Conservation (phyloP, 1,284 basidiomycete species). For the Mycosarcoma maydis region DNA sequence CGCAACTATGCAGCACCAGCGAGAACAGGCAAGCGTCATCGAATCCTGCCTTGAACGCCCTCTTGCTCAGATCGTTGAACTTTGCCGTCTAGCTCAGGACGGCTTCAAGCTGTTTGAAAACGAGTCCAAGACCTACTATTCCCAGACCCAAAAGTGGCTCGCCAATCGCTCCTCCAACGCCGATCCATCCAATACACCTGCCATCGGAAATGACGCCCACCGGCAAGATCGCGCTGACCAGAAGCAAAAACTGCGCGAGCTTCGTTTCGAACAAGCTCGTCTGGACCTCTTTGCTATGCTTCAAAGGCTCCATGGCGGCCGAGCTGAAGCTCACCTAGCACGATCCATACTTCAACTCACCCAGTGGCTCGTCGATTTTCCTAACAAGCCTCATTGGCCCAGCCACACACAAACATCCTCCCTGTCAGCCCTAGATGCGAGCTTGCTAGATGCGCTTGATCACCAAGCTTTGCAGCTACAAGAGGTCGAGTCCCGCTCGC, state of each 20-base stretch:
- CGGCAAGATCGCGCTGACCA: constrained; percentile 50
- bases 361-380: constrained; percentile 30
- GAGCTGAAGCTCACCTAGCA: constrained; percentile 40
- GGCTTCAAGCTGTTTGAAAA: constrained; percentile 47
- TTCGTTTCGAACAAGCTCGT: constrained; percentile 49
- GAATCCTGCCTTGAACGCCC: constrained; percentile 43
- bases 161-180: constrained; percentile 16
- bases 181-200: not conserved
- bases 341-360: constrained; percentile 32
- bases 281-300: constrained; percentile 39
- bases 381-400: constrained; percentile 4
- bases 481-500: constrained; percentile 14
- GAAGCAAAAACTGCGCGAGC: constrained; percentile 54
- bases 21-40: constrained; percentile 29
- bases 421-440: constrained; percentile 5
- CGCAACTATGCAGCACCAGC: constrained; percentile 9
- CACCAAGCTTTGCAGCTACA: constrained; percentile 8
- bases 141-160: constrained; percentile 60
- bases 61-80: constrained; percentile 34
- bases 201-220: not conserved
- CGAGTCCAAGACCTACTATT: constrained; percentile 57
- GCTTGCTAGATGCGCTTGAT: constrained; percentile 11
- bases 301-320: constrained; percentile 45
- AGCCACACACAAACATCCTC: not conserved
- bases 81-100: constrained; percentile 43